Base-by-base conservation (phyloP, 2,329 filamentous ascomycete genomes). In the Rhinocladiella mackenziei region DNA sequence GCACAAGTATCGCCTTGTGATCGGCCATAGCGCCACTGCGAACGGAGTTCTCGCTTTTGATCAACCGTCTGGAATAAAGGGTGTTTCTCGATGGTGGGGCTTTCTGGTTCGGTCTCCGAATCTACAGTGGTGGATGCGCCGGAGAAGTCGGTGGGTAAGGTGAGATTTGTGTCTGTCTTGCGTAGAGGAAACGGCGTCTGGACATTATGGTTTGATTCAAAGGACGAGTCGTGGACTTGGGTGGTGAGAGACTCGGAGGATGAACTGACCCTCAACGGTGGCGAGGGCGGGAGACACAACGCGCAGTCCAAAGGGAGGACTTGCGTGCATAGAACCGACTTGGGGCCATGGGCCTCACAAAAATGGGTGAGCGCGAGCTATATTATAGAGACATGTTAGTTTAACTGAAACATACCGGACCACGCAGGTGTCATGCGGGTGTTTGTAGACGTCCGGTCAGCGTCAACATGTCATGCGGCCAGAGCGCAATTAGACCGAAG, bases 351-450 rank as follows among this genome's bases (percentile, higher is more conserved):
- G 62, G 76, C 68, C 65, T 80, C 76, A 64, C 76, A 80, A 62
- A 80, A 80, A 65, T 80, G 76, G 53, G 76, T 77, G 53, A 80
- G 70, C 57, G 76, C 78, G 59, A 80, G 72, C 76, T 80, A 57
- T 37, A 40, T 25, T 46, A 30, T n/a, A n/a, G 30, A 9, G 22
- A 20, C 47, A 25, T 42, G 39, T 41, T 37, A 43, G 39, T 15
- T 25, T 42, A n/a, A n/a, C n/a, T n/a, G n/a, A n/a, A n/a, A n/a
- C n/a, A n/a, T n/a, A n/a, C n/a, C n/a, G n/a, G n/a, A n/a, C n/a
- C n/a, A n/a, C n/a, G n/a, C n/a, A n/a, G n/a, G n/a, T n/a, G n/a
- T n/a, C n/a, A n/a, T n/a, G n/a, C n/a, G n/a, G n/a, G n/a, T n/a
- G n/a, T n/a, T n/a, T n/a, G n/a, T n/a, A n/a, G n/a, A n/a, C n/a